Evolutionary conservation across 176 grass and related monocot genomes (phyloP), one percentile per base, ranked within the genome.

Genomic region (Rhynchospora pubera): DNA sequence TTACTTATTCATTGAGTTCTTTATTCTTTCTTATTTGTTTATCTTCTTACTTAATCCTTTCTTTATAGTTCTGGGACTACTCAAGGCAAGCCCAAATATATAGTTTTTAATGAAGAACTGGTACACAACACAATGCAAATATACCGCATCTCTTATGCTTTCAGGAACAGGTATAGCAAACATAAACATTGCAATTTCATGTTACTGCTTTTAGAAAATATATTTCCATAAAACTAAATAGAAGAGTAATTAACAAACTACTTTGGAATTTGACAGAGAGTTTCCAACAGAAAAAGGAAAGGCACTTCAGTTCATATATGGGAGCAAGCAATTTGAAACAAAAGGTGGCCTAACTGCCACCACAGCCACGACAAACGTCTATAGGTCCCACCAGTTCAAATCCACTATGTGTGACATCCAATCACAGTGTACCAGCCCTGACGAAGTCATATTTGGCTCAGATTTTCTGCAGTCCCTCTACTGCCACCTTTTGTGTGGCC

Each of bases 281-380:
- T 91, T 92, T 61, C 94, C 94, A 1, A 86, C 94, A 24, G 84
- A 89, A 67, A 74, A 84, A 44, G 90, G 94, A 64, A 94, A 88
- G 85, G 91, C 94, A 70, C 90, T 97, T 78, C 91, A 94, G 77
- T 94, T 97, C 88, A 94, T 97, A 65, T 97, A 97, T 84, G 83
- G 90, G 61, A 97, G 94, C 86, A 85, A 88, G 2, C 90, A 94
- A 87, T 85, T 89, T 43, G 87, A 67, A 22, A 94, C 91, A 18
- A 92, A 81, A 72, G 91, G 94, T 23, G 94, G 90, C 6, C 80
- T 97, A 2, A 81, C 85, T 3, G 91, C 91, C 1, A 92, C 94
- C 0, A 97, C 94, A 7, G 94, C 94, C 9, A 94, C 94, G 0
- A 94, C 94, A 11, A 97, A 97, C 67, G 86, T 97, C 63, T 97